Conservation (phyloP, 306 rosid genomes). For the Vigna mungo region DNA sequence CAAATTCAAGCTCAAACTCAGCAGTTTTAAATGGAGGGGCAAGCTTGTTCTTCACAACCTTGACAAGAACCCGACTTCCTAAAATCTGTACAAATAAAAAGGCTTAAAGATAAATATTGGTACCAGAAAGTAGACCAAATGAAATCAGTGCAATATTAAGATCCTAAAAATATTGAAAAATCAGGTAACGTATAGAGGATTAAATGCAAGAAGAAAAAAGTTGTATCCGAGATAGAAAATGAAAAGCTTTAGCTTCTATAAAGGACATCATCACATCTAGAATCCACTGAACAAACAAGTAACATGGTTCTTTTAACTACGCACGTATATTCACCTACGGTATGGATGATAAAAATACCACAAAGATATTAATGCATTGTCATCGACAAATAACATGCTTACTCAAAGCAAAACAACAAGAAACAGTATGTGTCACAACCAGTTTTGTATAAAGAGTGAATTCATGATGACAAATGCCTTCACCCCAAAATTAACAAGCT, state of each 20-base stretch:
- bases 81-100: slow-evolving; percentile 57
- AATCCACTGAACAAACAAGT: neutral
- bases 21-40: slow-evolving; percentile 91
- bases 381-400: too few relatives aligned
- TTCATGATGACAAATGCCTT: slow-evolving; percentile 9
- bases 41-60: slow-evolving; percentile 95
- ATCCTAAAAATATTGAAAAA: slow-evolving; percentile 7
- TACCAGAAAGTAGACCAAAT: slow-evolving; percentile 14
- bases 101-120: slow-evolving; percentile 14
- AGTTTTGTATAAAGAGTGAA: slow-evolving; percentile 16
- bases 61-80: slow-evolving; percentile 85
- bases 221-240: neutral
- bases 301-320: slow-evolving; percentile 15
- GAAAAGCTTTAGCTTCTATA: slow-evolving; percentile 1
- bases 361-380: slow-evolving; percentile 2
- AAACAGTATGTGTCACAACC: neutral
- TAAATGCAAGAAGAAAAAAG: neutral
- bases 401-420: too few relatives aligned
- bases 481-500: slow-evolving; percentile 1
- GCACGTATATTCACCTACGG: neutral
- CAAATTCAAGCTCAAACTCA: slow-evolving; percentile 88
- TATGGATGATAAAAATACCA: neutral
- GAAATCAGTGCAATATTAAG: slow-evolving; percentile 9
- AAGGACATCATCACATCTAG: slow-evolving; percentile 8
- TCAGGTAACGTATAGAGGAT: neutral